Percentiles rank a stretch among this genome's conserved stretches.
phyloP scores from a whole-genome alignment of 345 rosid species.

The Syzygium oleosum region DNA sequence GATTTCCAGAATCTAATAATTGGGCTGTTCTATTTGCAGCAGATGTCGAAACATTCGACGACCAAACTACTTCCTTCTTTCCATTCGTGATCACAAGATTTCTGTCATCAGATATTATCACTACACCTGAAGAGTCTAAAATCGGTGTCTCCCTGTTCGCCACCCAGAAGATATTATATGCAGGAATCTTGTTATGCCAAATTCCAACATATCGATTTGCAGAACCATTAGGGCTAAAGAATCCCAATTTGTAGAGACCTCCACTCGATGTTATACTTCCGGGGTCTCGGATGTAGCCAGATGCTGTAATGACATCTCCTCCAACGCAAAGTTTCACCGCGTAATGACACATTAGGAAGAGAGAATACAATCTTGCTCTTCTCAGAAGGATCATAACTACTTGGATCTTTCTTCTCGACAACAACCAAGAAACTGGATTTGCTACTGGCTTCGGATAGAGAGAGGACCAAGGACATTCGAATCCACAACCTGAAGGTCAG shows the following conservation, averaged over 20 bases:
- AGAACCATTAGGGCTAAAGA: slow-evolving; percentile 41
- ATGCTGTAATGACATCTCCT: slow-evolving; percentile 20
- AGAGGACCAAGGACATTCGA: too few relatives aligned
- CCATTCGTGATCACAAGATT: slow-evolving; percentile 26
- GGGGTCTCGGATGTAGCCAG: slow-evolving; percentile 28
- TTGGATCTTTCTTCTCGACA: neutral
- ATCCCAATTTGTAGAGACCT: slow-evolving; percentile 34
- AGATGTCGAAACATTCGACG: slow-evolving; percentile 24
- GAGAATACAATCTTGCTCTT: neutral
- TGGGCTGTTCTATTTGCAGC: slow-evolving; percentile 9
- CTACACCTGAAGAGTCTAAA: slow-evolving; percentile 35
- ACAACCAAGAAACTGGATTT: neutral
- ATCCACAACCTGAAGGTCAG: neutral
- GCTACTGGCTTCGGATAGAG: neutral
- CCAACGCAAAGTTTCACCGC: slow-evolving; percentile 2
- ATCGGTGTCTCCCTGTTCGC: slow-evolving; percentile 39
- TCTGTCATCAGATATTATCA: slow-evolving; percentile 30
- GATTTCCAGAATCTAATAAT: slow-evolving; percentile 43
- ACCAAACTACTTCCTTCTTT: slow-evolving; percentile 29
- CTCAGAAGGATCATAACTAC: neutral
- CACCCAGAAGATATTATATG: slow-evolving; percentile 33
- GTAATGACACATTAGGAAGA: neutral
- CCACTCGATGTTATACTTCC: slow-evolving; percentile 17
- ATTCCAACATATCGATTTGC: slow-evolving; percentile 39
- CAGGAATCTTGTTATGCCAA: slow-evolving; percentile 26